phyloP scores from a whole-genome alignment of 306 rosid species.

The Medicago lupulina region DNA sequence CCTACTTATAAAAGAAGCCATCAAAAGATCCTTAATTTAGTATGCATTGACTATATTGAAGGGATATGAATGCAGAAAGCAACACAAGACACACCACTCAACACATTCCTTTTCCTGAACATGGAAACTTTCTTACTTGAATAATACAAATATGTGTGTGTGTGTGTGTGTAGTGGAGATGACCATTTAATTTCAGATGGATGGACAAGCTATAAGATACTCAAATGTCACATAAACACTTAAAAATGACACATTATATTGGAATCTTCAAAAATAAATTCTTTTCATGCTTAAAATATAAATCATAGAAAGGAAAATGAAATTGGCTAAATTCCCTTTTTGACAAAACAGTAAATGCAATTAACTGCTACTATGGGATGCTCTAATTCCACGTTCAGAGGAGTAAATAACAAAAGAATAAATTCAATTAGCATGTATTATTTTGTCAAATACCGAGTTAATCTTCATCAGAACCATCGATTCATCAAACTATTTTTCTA shows the following conservation, averaged over 20 bases:
- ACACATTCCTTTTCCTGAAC: constrained; percentile 1
- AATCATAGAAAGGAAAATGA: constrained; percentile 4
- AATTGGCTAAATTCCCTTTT: neutral
- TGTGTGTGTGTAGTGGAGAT: too few species aligned
- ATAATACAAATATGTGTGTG: constrained; percentile 5
- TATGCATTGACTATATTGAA: constrained; percentile 6
- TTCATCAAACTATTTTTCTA: neutral
- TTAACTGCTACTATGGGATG: neutral
- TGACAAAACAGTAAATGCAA: constrained; percentile 23
- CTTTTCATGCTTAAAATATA: constrained; percentile 17
- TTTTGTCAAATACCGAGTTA: neutral
- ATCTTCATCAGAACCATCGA: neutral
- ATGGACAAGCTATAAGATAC: neutral
- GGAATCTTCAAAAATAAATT: neutral
- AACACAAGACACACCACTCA: constrained; percentile 23
- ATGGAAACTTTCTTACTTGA: neutral
- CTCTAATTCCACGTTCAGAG: neutral
- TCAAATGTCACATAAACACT: neutral
- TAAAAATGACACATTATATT: neutral
- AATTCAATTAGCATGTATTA: neutral
- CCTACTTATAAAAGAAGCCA: constrained; percentile 8
- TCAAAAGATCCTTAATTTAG: constrained; percentile 22
- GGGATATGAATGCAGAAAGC: constrained; percentile 29
- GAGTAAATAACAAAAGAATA: neutral
- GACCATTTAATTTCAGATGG: neutral